phyloP scores from a whole-genome alignment of 305 asterid genomes.

The Rubia occidens region DNA sequence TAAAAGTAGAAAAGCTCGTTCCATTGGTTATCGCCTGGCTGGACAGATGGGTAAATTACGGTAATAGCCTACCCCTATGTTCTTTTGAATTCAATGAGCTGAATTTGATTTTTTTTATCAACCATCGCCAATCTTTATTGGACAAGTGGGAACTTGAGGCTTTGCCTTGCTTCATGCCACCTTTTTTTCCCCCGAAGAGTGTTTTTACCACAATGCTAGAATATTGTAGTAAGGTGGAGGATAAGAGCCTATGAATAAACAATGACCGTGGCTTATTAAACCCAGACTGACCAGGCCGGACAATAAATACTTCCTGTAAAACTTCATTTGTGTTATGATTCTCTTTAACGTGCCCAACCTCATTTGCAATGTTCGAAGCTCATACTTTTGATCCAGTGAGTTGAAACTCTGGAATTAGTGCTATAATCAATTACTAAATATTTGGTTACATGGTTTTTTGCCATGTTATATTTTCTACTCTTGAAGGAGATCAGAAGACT shows the following conservation, averaged over 20 bases:
- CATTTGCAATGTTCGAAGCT: background rate
- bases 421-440: background rate
- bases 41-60: conserved; percentile 84
- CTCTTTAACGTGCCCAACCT: background rate
- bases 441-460: background rate
- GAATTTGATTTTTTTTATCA: background rate
- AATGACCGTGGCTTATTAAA: no score
- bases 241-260: no score
- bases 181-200: background rate
- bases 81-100: background rate
- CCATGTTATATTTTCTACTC: conserved; percentile 16
- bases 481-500: conserved; percentile 59
- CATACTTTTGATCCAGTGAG: background rate
- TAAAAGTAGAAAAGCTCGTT: conserved; percentile 79
- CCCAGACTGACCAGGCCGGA: no score
- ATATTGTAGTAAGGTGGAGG: background rate
- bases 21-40: conserved; percentile 87
- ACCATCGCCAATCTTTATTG: background rate
- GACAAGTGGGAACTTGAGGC: background rate
- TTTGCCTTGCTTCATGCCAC: background rate
- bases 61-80: conserved; percentile 26
- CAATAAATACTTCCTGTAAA: background rate
- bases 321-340: background rate
- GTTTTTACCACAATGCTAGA: background rate
- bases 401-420: background rate